Conservation (phyloP, 495 filamentous ascomycete genomes). For the Aspergillus steynii region DNA sequence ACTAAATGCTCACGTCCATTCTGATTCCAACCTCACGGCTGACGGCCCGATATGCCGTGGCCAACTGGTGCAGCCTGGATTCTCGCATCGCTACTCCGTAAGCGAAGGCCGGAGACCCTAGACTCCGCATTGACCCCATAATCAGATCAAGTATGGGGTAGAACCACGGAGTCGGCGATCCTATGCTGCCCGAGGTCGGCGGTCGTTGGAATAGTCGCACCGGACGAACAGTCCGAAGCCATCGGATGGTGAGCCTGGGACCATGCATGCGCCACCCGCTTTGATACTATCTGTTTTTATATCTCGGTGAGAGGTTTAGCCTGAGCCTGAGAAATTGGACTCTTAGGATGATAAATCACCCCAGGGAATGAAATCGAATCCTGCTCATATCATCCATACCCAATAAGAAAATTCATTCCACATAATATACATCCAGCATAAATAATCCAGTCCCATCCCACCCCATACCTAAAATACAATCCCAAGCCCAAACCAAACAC, state of each 20-base stretch:
- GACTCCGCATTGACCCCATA: not conserved
- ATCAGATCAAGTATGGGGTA: not conserved
- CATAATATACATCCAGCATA: conserved; percentile 2
- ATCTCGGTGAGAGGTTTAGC: no score
- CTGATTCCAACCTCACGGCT: not conserved
- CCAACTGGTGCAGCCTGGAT: not conserved
- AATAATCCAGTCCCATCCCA: not conserved
- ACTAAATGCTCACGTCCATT: no score
- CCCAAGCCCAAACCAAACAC: not conserved
- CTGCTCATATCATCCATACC: not conserved
- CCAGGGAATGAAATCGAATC: not conserved
- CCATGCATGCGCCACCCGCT: no score
- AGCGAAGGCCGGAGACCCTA: not conserved
- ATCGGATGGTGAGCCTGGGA: not conserved
- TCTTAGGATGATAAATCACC: not conserved
- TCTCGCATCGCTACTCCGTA: not conserved
- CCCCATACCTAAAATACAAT: not conserved
- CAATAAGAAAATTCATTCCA: not conserved
- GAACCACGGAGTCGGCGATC: not conserved
- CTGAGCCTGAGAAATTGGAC: not conserved
- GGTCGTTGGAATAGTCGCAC: not conserved
- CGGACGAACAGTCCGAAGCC: not conserved
- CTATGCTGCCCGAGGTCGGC: not conserved
- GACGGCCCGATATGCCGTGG: not conserved
- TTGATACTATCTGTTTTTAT: no score